Evolutionary conservation across 2,329 filamentous ascomycete genomes (phyloP).

Genomic region (Keithomyces neogunnii): DNA sequence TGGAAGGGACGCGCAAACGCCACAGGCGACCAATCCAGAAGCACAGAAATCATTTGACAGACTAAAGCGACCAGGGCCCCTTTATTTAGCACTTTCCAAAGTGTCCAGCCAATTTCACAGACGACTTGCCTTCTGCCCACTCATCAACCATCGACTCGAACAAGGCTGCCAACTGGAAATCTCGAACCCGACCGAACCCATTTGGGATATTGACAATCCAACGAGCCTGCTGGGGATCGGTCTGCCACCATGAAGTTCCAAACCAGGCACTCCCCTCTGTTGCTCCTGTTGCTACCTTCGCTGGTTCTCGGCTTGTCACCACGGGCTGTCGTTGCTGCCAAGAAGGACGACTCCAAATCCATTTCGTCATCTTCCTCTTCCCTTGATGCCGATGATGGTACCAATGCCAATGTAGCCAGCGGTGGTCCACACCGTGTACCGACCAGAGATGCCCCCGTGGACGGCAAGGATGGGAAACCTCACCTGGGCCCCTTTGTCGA

Average conservation of each 20-base stretch:
- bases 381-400: constrained; percentile 16
- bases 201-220: too few species aligned
- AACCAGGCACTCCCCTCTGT: constrained; percentile 42
- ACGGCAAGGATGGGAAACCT: constrained; percentile 88
- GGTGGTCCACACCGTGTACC: constrained; percentile 26
- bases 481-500: constrained; percentile 78
- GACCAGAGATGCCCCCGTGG: constrained; percentile 75
- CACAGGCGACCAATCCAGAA: neutral
- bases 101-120: neutral
- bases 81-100: neutral
- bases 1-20: neutral
- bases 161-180: neutral
- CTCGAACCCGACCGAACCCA: too few species aligned
- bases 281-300: constrained; percentile 53
- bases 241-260: constrained; percentile 49
- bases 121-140: neutral
- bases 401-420: constrained; percentile 20
- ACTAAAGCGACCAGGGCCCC: neutral
- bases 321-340: constrained; percentile 15
- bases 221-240: neutral
- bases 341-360: constrained; percentile 11
- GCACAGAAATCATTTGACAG: neutral
- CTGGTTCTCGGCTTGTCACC: constrained; percentile 38
- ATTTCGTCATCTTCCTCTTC: constrained; percentile 14
- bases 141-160: neutral